phyloP scores from a whole-genome alignment of 305 asterid genomes.

The Fraxinus greggii region DNA sequence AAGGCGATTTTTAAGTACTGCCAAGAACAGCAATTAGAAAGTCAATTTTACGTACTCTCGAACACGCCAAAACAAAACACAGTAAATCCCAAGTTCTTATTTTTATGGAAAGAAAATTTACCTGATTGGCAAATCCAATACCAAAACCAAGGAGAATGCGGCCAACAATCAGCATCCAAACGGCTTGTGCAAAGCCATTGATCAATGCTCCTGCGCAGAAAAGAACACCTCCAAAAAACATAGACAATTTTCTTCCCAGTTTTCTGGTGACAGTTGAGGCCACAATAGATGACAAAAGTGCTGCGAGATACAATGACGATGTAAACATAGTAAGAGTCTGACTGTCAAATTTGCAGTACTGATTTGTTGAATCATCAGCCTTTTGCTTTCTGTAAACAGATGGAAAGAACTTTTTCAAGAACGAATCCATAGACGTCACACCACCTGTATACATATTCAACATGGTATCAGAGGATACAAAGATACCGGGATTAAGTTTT shows the following conservation, averaged over 20 bases:
- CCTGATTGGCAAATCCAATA: conserved; percentile 43
- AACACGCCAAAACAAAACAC: neutral
- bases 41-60: neutral
- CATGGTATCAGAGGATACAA: neutral
- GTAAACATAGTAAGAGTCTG: conserved; percentile 50
- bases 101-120: neutral
- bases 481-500: neutral
- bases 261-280: conserved; percentile 45
- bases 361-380: conserved; percentile 29
- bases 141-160: conserved; percentile 55
- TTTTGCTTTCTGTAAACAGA: conserved; percentile 30
- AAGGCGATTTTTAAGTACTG: neutral
- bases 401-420: conserved; percentile 29
- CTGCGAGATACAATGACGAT: conserved; percentile 49
- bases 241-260: conserved; percentile 42
- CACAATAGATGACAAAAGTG: conserved; percentile 39
- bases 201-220: conserved; percentile 45
- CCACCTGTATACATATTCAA: conserved; percentile 19
- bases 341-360: conserved; percentile 52
- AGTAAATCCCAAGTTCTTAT: neutral
- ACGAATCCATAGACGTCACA: conserved; percentile 28
- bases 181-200: conserved; percentile 39
- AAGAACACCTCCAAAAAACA: conserved; percentile 42
- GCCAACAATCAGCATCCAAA: conserved; percentile 48
- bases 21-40: neutral